Base-by-base conservation (phyloP, 371 early-diverging fungal genomes). In the Basidiobolus meristosporus region DNA sequence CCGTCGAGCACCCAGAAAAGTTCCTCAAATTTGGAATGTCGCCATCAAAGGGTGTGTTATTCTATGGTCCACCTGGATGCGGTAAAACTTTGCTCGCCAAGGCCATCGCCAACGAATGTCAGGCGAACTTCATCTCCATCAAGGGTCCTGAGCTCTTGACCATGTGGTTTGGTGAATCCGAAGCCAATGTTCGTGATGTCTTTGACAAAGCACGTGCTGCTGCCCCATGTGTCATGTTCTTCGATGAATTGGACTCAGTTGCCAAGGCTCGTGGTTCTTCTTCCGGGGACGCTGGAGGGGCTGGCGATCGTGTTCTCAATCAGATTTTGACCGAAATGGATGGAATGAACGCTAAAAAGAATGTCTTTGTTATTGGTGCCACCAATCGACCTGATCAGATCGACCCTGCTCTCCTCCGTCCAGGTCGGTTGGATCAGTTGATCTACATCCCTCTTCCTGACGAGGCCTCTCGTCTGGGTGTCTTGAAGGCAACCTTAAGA, bases 91-190 rank as follows among this genome's bases (percentile, higher is more conserved):
- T 99, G 49, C 63, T 99, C 46, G 99, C 99, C 56, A 99, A 99
- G 77, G 99, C 99, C 22, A 95, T 99, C 55, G 99, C 99, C 49
- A 96, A 95, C 53, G 98, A 99, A 68, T 99, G 99, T 66, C 96
- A 98, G 59, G 98, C 99, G 57, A 99, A 99, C 68, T 99, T 99
- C 57, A 98, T 99, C 51, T 92, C 92, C 15, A 89, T 99, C 70
- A 99, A 97, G 73, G 99, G 99, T 39, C 99, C 99, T 36, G 99
- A 99, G 62, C 73, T 99, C 43, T 69, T 99, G 42, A 99, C 96
- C 38, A 99, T 98, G 99, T 99, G 97, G 95, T 98, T 99, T 51
- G 99, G 99, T 62, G 99, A 99, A 60, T 95, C 96, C 26, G 99
- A 99, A 62, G 92, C 97, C 45, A 98, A 98, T 54, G 98, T 99